Evolutionary conservation across 169 alveolate species (phyloP), one percentile per base, ranked within the genome.

Genomic region (Theileria orientalis): DNA sequence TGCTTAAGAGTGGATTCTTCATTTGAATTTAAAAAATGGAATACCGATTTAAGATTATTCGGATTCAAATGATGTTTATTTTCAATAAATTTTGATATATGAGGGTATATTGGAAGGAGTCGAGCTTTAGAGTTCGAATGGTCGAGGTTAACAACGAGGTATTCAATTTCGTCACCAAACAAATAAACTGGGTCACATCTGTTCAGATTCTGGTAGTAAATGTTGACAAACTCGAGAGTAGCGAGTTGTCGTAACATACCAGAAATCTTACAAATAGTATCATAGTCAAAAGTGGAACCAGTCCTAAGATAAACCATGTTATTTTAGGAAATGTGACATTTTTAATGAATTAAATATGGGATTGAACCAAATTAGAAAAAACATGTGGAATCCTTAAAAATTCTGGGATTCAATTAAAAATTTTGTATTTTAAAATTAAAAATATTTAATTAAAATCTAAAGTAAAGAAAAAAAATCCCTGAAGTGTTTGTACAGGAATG

Each of bases 131-230:
- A 40, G 46, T 64, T 60, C 37, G 54, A 67, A 51, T 66, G 87
- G 83, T 84, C 47, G 46, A 87, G 37, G 49, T 88, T 32, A 51
- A 82, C 51, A 32, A 84, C 75, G 85, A 83, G 77, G 71, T 84
- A 89, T 76, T 59, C 90, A 30, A 75, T 54, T 51, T 89, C 93
- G 66, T 84, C 87, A 8, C 93, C 93, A 67, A 89, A 89, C 67
- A 70, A 68, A 8, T 79, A 68, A 13, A 54, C 59, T 19, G 61
- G 74, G 60, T 89, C 93, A 16, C 30, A 60, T 16, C 93, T 49
- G 35, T 73, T 76, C 30, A 47, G 69, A 69, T 89, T 84, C 9
- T 62, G 67, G 35, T 74, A 75, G 69, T 71, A 84, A 11, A 74
- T 51, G 32, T 71, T 80, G 33, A 85, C 78, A 60, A 89, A 79